phyloP scores from a whole-genome alignment of 148 eudicot species.

The Rhododendron molle region DNA sequence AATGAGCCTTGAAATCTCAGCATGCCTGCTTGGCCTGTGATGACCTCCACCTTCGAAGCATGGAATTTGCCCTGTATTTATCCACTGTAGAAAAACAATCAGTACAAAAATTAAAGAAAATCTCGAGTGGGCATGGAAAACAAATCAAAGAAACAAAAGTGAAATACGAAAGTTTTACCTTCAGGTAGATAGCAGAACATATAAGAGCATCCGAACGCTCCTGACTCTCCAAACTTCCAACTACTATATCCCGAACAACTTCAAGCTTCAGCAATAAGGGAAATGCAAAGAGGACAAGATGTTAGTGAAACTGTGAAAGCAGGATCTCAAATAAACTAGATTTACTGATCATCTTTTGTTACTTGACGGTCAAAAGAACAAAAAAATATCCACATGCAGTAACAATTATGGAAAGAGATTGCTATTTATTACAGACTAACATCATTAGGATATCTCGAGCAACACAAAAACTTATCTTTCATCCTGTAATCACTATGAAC shows the following conservation, averaged over 20 bases:
- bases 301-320: neutral
- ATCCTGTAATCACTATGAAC: neutral
- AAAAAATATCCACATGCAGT: neutral
- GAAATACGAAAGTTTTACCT: slow-evolving; percentile 41
- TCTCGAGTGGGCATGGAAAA: neutral
- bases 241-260: slow-evolving; percentile 77
- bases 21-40: slow-evolving; percentile 92
- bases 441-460: neutral
- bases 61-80: slow-evolving; percentile 92
- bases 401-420: neutral
- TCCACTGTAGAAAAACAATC: slow-evolving; percentile 62
- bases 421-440: neutral
- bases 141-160: neutral
- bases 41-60: slow-evolving; percentile 98
- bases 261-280: slow-evolving; percentile 65
- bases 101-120: neutral
- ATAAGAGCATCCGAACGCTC: slow-evolving; percentile 79
- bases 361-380: neutral
- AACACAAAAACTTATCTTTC: neutral
- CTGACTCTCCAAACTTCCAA: slow-evolving; percentile 44
- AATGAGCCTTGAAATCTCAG: slow-evolving; percentile 90
- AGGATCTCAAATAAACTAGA: neutral
- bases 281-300: slow-evolving; percentile 11
- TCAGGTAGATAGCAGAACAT: slow-evolving; percentile 81
- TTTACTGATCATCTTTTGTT: neutral